phyloP scores from a whole-genome alignment of 2,329 filamentous ascomycete genomes.

The Pseudogymnoascus verrucosus region DNA sequence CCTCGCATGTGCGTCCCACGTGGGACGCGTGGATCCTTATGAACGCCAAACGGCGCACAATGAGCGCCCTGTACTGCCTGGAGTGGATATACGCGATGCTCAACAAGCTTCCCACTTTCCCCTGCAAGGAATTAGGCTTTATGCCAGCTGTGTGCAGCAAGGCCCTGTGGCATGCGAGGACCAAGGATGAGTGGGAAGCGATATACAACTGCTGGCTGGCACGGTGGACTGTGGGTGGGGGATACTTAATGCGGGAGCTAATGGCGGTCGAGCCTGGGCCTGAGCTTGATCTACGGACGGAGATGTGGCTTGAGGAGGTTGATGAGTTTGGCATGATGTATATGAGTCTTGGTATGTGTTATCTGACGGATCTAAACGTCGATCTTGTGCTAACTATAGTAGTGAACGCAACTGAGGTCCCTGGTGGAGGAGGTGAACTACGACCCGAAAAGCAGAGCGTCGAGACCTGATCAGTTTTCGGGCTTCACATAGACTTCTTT shows the following conservation, averaged over 20 bases:
- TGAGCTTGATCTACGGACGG: conserved; percentile 27
- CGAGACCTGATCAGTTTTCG: neutral
- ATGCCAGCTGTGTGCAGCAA: conserved; percentile 33
- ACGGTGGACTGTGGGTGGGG: conserved; percentile 26
- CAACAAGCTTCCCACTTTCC: conserved; percentile 28
- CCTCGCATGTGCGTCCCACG: conserved; percentile 23
- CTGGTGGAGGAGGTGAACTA: neutral
- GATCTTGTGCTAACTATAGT: neutral
- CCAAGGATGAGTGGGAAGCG: conserved; percentile 28
- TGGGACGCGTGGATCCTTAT: conserved; percentile 38
- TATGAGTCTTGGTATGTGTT: conserved; percentile 28
- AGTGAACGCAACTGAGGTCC: conserved; percentile 5
- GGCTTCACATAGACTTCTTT: neutral
- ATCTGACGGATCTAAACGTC: neutral
- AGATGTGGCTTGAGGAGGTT: conserved; percentile 35
- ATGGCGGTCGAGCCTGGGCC: conserved; percentile 24
- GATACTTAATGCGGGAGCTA: conserved; percentile 29
- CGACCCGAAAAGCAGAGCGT: neutral
- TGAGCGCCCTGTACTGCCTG: conserved; percentile 30
- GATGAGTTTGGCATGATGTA: conserved; percentile 36
- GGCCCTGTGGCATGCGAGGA: conserved; percentile 31
- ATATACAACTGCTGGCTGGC: conserved; percentile 29
- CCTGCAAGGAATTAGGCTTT: conserved; percentile 31
- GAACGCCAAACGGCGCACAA: conserved; percentile 45
- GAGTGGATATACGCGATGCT: conserved; percentile 34